A percentile compares a stretch with the other conserved stretches of the same genome.
phyloP scores from a whole-genome alignment of 176 grass and related monocot genomes.

The Paspalum notatum region DNA sequence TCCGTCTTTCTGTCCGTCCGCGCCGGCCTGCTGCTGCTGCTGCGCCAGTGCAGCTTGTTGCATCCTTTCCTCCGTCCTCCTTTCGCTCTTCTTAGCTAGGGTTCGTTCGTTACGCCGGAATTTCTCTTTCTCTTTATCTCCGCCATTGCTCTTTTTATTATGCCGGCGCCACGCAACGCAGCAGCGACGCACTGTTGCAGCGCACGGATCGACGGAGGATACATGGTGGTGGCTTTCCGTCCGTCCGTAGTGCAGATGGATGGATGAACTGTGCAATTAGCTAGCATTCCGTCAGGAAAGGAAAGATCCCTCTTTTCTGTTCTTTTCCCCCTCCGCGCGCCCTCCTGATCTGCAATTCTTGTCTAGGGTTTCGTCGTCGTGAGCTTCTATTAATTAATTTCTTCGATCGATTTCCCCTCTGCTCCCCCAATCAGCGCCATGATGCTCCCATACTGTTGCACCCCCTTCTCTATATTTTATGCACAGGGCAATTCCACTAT shows the following conservation, averaged over 20 bases:
- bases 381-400: no score
- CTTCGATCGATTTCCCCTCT: background rate
- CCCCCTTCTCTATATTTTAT: conserved; percentile 69
- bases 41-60: background rate
- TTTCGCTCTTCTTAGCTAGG: conserved; percentile 44
- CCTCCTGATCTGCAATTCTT: conserved; percentile 45
- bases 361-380: conserved; percentile 49
- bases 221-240: background rate
- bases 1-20: conserved; percentile 42
- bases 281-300: background rate
- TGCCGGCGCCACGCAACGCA: no score
- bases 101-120: conserved; percentile 46
- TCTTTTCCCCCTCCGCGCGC: background rate
- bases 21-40: no score
- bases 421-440: conserved; percentile 55
- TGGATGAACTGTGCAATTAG: conserved; percentile 21
- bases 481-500: conserved; percentile 62
- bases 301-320: background rate
- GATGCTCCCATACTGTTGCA: conserved; percentile 51
- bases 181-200: conserved; percentile 30
- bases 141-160: no score
- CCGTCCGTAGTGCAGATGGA: no score
- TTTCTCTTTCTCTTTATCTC: conserved; percentile 52
- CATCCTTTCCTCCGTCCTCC: background rate
- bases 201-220: conserved; percentile 15